Base-by-base conservation (phyloP, 2,329 filamentous ascomycete species). In the Amphichorda felina region DNA sequence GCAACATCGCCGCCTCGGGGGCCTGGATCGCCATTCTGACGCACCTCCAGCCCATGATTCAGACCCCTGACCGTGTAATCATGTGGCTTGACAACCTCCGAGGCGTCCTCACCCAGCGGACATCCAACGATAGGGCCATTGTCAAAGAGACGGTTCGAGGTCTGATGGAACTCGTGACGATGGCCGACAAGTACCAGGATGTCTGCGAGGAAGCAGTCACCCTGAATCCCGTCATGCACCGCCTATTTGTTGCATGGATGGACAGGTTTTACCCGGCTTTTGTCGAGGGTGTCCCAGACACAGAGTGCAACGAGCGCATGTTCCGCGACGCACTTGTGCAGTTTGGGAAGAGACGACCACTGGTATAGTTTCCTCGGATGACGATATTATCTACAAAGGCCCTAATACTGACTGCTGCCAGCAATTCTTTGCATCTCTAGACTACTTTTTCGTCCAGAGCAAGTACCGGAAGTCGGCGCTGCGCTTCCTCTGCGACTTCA, bases 21-120 rank as follows among this genome's bases (percentile, higher is more conserved):
- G 60, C 75, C n/a, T 91, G 88, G 56, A 64, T 88, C 14, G 68
- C 70, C 34, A 68, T 83, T 31, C 58, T 89, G 37, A 70, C 73
- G 32, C 68, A 68, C 28, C 61, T 89, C 25, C 68, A 76, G 17
- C 74, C 79, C 3, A 68, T 70, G 9, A 66, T 91, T 36, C 69
- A 68, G 38, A 74, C 74, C 9, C 68, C 78, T 2, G 65, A 71
- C 24, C 71, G 78, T 37, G 56, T 84, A 37, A 57, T 78, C 37
- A 68, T 77, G 40, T 91, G 84, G 84, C 86, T 82, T 70, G 72
- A 82, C 31, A 59, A 46, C n/a, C 55, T 51, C 38, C 45, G 48
- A 29, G 45, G 42, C 15, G 43, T 56, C 28, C 38, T 59, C 35
- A 47, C 75, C 40, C 61, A 70, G 33, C 57, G 32, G 4, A 26